Evolutionary conservation across 805 yeast genomes (phyloP).

Genomic region (Cyberlindnera amylophila): DNA sequence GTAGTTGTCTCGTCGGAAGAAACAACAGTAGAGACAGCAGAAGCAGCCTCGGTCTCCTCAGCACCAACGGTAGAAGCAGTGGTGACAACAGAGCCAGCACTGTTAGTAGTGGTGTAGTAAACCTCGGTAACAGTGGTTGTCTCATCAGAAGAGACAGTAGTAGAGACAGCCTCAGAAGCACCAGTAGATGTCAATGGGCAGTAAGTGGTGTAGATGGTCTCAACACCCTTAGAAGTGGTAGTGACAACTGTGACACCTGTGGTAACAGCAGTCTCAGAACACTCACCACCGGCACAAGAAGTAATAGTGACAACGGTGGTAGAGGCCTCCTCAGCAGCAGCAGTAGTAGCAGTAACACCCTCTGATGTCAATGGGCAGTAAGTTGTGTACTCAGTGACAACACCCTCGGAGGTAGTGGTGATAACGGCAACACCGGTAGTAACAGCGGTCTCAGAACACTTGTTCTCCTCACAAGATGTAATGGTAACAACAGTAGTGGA

Average conservation of each 20-base stretch:
- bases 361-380: conserved; percentile 16
- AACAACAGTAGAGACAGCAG: background rate
- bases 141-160: background rate
- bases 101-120: no score
- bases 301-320: conserved; percentile 1
- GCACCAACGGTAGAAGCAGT: conserved; percentile 1
- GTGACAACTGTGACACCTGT: conserved; percentile 1
- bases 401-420: conserved; percentile 7
- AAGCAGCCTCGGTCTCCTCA: background rate
- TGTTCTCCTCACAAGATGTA: conserved; percentile 21
- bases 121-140: background rate
- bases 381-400: conserved; percentile 10
- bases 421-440: conserved; percentile 27
- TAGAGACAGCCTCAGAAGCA: background rate
- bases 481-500: conserved; percentile 19
- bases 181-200: no score
- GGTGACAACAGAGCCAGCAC: background rate
- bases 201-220: no score
- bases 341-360: background rate
- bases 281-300: background rate
- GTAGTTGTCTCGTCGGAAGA: conserved; percentile 1
- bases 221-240: no score
- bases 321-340: conserved; percentile 1
- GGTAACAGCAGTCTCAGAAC: background rate
- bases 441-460: conserved; percentile 21